Evolutionary conservation across 352 stramenopile species (phyloP), one percentile per base, ranked within the genome.

Genomic region (Globisporangium paroecandrum): DNA sequence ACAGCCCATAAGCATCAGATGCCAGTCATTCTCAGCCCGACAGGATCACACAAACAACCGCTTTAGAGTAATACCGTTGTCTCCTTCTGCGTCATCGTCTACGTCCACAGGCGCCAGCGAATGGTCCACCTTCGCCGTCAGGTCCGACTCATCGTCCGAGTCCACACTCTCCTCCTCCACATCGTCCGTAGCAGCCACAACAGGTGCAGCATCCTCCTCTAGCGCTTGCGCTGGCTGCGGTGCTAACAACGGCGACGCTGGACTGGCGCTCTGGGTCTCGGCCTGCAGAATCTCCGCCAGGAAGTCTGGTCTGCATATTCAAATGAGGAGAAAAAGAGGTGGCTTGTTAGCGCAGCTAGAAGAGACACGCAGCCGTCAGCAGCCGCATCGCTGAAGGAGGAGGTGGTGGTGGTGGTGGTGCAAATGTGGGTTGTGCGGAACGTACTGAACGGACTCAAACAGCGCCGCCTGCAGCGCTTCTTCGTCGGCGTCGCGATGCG

Each of bases 221-320:
- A n/a, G 15, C 4, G 25, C 59, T 13, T 22, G 9, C 29, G 29
- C n/a, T 27, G 55, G 55, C 32, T 47, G 29, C 5, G 27, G 27
- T 15, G 15, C 3, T 18, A 29, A 15, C 1, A 32, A 1, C 4
- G 27, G 0, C 1, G 34, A 20, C 22, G 20, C 25, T 22, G 57
- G 29, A 8, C 29, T 25, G 49, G 18, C 15, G 15, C 54, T 64
- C 15, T 73, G 61, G 38, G 69, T 62, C 65, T 93, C 85, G 0
- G 81, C 83, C n/a, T 82, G 68, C n/a, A 93, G 63, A 56, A 93
- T 93, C 69, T 90, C 77, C 0, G 75, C 81, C 64, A 93, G 69
- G 69, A 81, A 93, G 65, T 93, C 85, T 1, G 75, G 79, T 74
- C 82, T 91, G 29, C 18, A 46, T 2, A 7, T 22, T 15, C 8